Base-by-base conservation (phyloP, 768 basidiomycete species). In the Pisolithus albus region DNA sequence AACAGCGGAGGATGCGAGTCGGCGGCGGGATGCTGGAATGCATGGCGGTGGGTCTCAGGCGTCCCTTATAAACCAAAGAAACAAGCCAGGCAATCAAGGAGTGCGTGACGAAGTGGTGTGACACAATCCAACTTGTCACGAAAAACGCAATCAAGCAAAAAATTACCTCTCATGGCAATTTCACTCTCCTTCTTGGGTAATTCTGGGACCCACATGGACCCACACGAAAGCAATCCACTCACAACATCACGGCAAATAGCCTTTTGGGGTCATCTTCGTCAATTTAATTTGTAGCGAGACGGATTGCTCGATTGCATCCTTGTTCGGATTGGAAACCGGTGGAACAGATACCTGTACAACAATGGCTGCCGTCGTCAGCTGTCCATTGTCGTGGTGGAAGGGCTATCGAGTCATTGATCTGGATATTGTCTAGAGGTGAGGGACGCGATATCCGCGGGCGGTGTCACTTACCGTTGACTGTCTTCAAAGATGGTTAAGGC, bases 171-270 rank as follows among this genome's bases (percentile, higher is more conserved):
- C 52, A 34, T 32, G 45, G 67, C 7, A 55, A 43, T 19, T 55
- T 9, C 24, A 47, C 64, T 56, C 49, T 66, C 59, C 55, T 38
- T 10, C 30, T 49, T 34, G 62, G 67, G 1, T 62, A 58, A 51
- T 68, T 57, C 7, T 41, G 46, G 66, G 65, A 69, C 65, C 66
- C 59, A 67, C 59, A 69, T 26, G 39, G 24, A 43, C 59, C 47
- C 45, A 63, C 55, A 49, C 46, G 9, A 49, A 52, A 52, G 59
- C 65, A 67, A 67, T 67, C 65, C 58, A 59, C 55, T 32, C 30
- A 7, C 56, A 63, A 49, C 45, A 56, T 43, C 40, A 24, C 26
- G 16, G 19, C 30, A 43, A 37, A 37, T 50, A 46, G 26, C 52
- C 47, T 38, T 21, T 47, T 53, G 42, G 6, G 26, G 40, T 13